Base-by-base conservation (phyloP, 176 grass and related monocot species). In the Zea luxurians region DNA sequence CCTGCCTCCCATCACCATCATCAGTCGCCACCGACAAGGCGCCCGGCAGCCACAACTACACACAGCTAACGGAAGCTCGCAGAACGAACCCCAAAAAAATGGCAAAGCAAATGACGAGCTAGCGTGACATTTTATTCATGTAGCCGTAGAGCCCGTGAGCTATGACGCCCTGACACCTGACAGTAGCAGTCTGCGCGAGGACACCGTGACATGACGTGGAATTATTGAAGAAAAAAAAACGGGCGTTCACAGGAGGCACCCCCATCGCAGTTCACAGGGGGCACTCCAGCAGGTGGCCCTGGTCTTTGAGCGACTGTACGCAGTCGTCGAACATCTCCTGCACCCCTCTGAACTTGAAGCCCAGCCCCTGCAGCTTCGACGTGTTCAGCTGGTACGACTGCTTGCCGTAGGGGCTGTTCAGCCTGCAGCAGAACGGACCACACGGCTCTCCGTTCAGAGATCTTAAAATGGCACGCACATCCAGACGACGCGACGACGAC, bases 271-370 rank as follows among this genome's bases (percentile, higher is more conserved):
- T 27, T 27, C 65, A 88, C 38, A 84, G 43, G 4, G 86, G 86
- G 34, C 86, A 84, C 57, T 88, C 88, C 16, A 89, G 68, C 67
- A 91, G 80, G 85, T 91, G 78, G 36, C 91, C 94, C 60, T 93
- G 88, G 37, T 85, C 78, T 82, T 88, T 91, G 66, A 90, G 80
- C 43, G 94, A 97, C 59, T 87, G 75, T n/a, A 97, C 52, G 34
- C 83, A 85, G 48, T 97, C 94, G 48, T 91, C 91, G 64, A 93
- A 91, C 88, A 93, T 97, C 83, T 97, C 88, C 36, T 88, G 78
- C 60, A 91, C 48, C 12, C 86, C 86, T 83, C 80, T 93, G 86
- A 91, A 97, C 80, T 91, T 83, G 75, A 97, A 72, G 35, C 91
- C 94, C 86, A 97, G 67, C 10, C 57, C 80, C 61, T 85, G 84